A percentile compares a stretch with the other conserved stretches of the same genome.
phyloP scores from a whole-genome alignment of 441 rosid species.

The Populus hybrid region DNA sequence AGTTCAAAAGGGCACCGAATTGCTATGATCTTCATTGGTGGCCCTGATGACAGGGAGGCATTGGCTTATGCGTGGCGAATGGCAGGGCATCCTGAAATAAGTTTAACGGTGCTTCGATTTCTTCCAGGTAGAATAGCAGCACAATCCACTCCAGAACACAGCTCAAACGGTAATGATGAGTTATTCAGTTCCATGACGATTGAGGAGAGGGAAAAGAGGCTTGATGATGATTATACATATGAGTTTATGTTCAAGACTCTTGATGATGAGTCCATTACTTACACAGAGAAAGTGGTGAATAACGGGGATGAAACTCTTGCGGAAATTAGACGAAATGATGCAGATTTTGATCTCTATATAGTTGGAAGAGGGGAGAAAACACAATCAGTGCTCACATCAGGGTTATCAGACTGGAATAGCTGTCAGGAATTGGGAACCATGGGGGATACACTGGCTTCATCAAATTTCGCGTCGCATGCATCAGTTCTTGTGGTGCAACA shows the following conservation, averaged over 20 bases:
- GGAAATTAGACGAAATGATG: neutral
- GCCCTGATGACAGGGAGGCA: constrained; percentile 52
- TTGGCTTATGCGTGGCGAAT: constrained; percentile 51
- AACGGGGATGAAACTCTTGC: constrained; percentile 15
- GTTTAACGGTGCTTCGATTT: constrained; percentile 20
- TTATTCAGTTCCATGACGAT: neutral
- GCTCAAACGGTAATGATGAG: neutral
- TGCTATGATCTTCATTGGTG: constrained; percentile 43
- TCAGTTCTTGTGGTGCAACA: constrained; percentile 24
- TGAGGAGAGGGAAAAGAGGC: constrained; percentile 8
- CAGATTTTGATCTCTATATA: constrained; percentile 15
- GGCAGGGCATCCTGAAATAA: constrained; percentile 29
- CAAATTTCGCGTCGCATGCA: neutral
- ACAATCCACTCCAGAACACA: neutral
- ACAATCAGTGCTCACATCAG: constrained; percentile 7
- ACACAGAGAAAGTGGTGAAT: constrained; percentile 24
- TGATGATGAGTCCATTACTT: constrained; percentile 17
- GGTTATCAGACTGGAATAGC: constrained; percentile 22
- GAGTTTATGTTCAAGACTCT: constrained; percentile 27
- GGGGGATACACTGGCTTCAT: constrained; percentile 16
- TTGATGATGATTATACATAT: constrained; percentile 27
- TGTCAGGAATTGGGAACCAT: constrained; percentile 20
- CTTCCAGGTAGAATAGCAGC: constrained; percentile 5
- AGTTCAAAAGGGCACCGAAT: neutral
- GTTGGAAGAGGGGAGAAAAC: constrained; percentile 8